Evolutionary conservation across 2,329 filamentous ascomycete genomes (phyloP), one percentile per base, ranked within the genome.

Genomic region (Scytalidium sp.): DNA sequence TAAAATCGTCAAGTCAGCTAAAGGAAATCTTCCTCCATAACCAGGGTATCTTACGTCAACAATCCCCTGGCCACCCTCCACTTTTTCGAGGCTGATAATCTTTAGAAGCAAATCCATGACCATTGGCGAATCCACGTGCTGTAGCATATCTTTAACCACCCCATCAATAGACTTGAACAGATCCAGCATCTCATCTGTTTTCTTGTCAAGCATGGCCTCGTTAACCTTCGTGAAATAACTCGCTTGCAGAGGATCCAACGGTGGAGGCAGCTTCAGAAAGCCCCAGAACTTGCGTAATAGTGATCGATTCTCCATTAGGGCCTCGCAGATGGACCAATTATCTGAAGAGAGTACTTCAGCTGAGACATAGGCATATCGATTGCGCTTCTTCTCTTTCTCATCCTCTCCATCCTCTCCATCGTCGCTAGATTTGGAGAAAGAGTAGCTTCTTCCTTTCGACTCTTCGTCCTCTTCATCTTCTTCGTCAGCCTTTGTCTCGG

Each of bases 171-270:
- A 86, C 67, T 91, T 95, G 69, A 99, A 83, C 54, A 99, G 84
- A 17, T 86, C 84, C 58, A 97, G 77, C 93, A 97, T 99, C 56
- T 97, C 93, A 64, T 95, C 90, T 5, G 95, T 97, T 79, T 97
- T 97, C 72, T 94, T 95, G 68, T 97, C 94, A 49, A 99, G 87
- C 19, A 99, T 74, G n/a, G 90, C 88, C 72, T 99, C 94, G 69
- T 97, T 97, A 64, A 99, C 92, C 67, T 97, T 99, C 49, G 93
- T 97, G 67, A 99, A 99, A 68, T 99, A 99, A 64, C 92, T 92
- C 17, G 94, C 93, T 70, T 97, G 93, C 5, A 97, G 79, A 32
- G 93, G 88, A 67, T 97, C 93, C 49, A 99, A 80, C 2, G 93
- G 90, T 10, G 90, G 81, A n/a, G 89, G 81, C 49, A 85, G 82